Percentiles rank a stretch among this genome's conserved stretches.
Conservation (phyloP, 805 yeast species). For the Wickerhamiella kurtzmanii region DNA sequence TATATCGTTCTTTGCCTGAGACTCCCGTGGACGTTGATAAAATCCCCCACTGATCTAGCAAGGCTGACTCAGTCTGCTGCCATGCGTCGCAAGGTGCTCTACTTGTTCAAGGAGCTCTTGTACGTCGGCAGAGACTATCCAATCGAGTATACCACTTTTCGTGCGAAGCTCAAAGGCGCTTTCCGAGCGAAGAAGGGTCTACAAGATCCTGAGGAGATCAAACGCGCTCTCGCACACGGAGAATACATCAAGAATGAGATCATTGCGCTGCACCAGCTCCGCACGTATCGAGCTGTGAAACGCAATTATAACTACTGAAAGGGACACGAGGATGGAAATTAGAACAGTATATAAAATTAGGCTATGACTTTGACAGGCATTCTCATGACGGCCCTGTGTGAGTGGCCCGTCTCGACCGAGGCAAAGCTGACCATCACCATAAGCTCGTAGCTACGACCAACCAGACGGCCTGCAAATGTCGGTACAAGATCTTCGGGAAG, state of each 20-base stretch:
- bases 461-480: slow-evolving; percentile 3
- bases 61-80: neutral
- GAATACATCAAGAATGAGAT: slow-evolving; percentile 29
- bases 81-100: slow-evolving; percentile 19
- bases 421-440: slow-evolving; percentile 5
- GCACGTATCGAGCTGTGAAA: slow-evolving; percentile 27
- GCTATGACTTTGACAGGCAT: neutral
- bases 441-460: slow-evolving; percentile 8
- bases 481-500: slow-evolving; percentile 9
- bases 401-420: neutral
- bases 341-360: no score
- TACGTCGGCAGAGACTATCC: slow-evolving; percentile 30
- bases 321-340: neutral
- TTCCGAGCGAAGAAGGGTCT: slow-evolving; percentile 22
- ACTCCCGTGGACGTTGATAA: no score
- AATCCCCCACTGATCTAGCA: no score
- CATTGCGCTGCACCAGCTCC: slow-evolving; percentile 25
- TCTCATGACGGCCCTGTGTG: neutral
- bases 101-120: slow-evolving; percentile 27
- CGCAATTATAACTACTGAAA: slow-evolving; percentile 19
- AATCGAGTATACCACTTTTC: slow-evolving; percentile 23
- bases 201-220: slow-evolving; percentile 19
- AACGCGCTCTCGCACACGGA: slow-evolving; percentile 24
- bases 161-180: slow-evolving; percentile 22
- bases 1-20: no score